These are phyloP conservation scores for Diaporthe longicolla DNA, from an alignment of 2,329 filamentous ascomycete species.

Conservation along the genomic window DNA sequence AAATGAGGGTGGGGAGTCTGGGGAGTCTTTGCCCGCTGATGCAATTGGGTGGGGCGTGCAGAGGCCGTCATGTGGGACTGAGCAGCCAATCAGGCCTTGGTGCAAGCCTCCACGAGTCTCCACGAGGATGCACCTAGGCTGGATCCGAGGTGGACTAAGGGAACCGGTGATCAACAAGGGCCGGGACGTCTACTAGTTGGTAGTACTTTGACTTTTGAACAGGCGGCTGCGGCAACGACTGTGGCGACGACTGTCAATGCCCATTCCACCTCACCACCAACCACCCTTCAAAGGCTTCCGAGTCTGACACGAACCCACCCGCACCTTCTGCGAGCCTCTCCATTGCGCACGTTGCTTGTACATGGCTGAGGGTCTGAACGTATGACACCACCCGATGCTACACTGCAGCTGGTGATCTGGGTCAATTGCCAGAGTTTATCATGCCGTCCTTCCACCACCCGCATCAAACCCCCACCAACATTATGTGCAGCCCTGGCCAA, in stretches of 20 bases:
- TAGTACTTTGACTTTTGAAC: not conserved
- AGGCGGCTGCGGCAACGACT: conserved; percentile 13
- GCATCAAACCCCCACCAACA: conserved; percentile 19
- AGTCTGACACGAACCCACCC: conserved; percentile 21
- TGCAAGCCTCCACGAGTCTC: not conserved
- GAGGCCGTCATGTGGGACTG: conserved; percentile 39
- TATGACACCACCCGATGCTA: conserved; percentile 31
- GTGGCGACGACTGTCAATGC: not conserved
- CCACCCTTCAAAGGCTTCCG: no score
- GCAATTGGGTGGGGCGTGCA: conserved; percentile 38
- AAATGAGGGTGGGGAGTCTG: conserved; percentile 25
- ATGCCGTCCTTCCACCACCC: conserved; percentile 29
- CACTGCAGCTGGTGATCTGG: conserved; percentile 32
- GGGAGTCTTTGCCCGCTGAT: conserved; percentile 4
- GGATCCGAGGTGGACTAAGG: conserved; percentile 33
- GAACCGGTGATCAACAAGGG: conserved; percentile 27
- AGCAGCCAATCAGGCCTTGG: conserved; percentile 31
- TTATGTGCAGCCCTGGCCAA: conserved; percentile 11
- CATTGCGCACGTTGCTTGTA: not conserved
- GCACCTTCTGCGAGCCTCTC: conserved; percentile 16
- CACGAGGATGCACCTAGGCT: conserved; percentile 37
- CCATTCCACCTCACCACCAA: no score
- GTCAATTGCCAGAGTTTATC: conserved; percentile 18
- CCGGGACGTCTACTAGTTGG: not conserved
- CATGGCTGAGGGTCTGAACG: conserved; percentile 25